A percentile compares a stretch with the other conserved stretches of the same genome.
Evolutionary conservation across 2,329 filamentous ascomycete genomes (phyloP).

Genomic region (Xylaria sp.): DNA sequence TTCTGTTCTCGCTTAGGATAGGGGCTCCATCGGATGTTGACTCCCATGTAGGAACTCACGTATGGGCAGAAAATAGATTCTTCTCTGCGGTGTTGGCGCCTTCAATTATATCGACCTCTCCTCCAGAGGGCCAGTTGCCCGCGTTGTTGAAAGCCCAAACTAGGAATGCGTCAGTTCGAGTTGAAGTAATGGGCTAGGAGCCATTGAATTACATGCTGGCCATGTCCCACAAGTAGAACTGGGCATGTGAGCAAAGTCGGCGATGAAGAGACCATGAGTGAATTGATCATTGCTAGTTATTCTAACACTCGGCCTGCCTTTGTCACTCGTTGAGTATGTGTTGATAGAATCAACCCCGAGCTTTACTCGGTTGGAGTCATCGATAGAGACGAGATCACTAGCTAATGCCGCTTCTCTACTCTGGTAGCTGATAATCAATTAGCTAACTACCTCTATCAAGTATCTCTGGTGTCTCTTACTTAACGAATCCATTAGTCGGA

Average conservation of each 20-base stretch:
- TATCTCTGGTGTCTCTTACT: constrained; percentile 60
- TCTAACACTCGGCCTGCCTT: constrained; percentile 70
- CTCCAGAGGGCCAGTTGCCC: constrained; percentile 67
- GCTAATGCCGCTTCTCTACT: constrained; percentile 54
- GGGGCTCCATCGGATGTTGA: neutral
- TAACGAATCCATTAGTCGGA: constrained; percentile 74
- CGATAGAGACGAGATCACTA: constrained; percentile 56
- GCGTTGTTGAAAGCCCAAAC: constrained; percentile 61
- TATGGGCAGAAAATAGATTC: constrained; percentile 73
- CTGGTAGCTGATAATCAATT: constrained; percentile 55
- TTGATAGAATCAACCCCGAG: constrained; percentile 59
- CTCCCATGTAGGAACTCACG: constrained; percentile 48
- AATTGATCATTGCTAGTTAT: constrained; percentile 73
- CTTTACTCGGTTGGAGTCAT: constrained; percentile 57
- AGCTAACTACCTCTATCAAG: neutral
- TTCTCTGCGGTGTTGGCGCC: constrained; percentile 70
- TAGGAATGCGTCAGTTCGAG: constrained; percentile 48
- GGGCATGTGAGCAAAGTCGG: constrained; percentile 80
- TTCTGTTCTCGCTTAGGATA: constrained; percentile 33
- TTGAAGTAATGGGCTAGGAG: neutral
- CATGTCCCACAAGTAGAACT: constrained; percentile 75
- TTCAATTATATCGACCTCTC: constrained; percentile 78
- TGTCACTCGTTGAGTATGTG: constrained; percentile 49
- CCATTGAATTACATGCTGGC: constrained; percentile 70
- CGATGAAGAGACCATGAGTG: constrained; percentile 74